Conservation (phyloP, 495 filamentous ascomycete species). For the Annulohypoxylon nitens region DNA sequence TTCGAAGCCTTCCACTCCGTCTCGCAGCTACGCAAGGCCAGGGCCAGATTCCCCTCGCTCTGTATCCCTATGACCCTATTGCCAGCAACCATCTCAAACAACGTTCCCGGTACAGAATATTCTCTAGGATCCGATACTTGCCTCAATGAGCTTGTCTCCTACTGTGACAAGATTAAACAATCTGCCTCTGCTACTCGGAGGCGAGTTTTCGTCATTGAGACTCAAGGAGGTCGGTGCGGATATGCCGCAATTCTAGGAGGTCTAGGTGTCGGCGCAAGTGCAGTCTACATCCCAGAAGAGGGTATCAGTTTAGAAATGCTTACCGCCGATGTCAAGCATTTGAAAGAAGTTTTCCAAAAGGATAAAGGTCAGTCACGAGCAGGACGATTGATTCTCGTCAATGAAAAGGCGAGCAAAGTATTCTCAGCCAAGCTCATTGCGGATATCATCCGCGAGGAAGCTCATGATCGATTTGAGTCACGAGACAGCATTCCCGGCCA, state of each 20-base stretch:
- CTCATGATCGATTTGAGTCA: conserved; percentile 92
- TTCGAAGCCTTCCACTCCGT: conserved; percentile 98
- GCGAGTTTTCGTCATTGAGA: conserved; percentile 97
- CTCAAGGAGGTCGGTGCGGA: conserved; percentile 93
- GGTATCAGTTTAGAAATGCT: conserved; percentile 96
- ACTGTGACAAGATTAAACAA: conserved; percentile 97
- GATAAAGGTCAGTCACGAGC: conserved; percentile 92
- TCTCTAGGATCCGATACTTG: conserved; percentile 97
- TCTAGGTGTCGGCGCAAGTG: conserved; percentile 88
- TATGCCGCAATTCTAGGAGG: conserved; percentile 94
- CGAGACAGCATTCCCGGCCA: conserved; percentile 94
- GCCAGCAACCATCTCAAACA: conserved; percentile 98
- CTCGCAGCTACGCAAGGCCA: conserved; percentile 83
- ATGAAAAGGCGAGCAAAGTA: conserved; percentile 89
- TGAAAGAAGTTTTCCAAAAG: conserved; percentile 84
- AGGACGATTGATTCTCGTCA: conserved; percentile 93
- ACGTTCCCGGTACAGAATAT: conserved; percentile 98
- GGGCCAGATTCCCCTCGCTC: conserved; percentile 82
- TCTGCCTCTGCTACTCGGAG: conserved; percentile 92
- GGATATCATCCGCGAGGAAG: conserved; percentile 94
- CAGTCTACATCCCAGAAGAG: conserved; percentile 97
- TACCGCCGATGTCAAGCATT: conserved; percentile 87
- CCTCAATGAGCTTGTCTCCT: conserved; percentile 93
- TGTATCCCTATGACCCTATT: conserved; percentile 93
- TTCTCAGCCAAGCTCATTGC: conserved; percentile 95